A percentile compares a stretch with the other conserved stretches of the same genome.
Evolutionary conservation across 257 asterid genomes (phyloP).

Genomic region (Nicotiana attenuata): DNA sequence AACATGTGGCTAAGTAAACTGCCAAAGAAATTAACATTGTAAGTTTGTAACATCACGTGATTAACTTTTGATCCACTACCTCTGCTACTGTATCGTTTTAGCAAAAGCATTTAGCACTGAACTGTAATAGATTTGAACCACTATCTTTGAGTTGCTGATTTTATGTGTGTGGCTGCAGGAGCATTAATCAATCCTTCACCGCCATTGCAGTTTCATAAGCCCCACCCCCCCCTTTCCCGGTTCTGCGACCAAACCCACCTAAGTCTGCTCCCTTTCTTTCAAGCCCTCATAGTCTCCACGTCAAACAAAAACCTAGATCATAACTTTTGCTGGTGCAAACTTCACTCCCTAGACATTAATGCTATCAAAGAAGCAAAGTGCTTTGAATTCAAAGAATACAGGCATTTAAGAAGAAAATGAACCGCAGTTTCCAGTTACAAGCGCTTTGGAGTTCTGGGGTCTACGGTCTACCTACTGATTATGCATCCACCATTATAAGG

Average conservation of each 20-base stretch:
- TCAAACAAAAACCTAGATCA: neutral
- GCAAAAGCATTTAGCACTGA: neutral
- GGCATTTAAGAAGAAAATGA: conserved; percentile 1
- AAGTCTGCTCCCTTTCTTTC: neutral
- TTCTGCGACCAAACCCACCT: neutral
- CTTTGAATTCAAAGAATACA: neutral
- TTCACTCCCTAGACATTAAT: neutral
- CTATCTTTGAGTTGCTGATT: neutral
- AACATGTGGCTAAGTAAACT: neutral
- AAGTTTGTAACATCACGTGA: neutral
- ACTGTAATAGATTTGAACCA: neutral
- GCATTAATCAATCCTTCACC: neutral
- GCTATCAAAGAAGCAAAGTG: neutral
- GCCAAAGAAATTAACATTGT: neutral
- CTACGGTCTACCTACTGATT: neutral
- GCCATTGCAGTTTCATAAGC: neutral
- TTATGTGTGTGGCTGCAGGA: neutral
- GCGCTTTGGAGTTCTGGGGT: neutral
- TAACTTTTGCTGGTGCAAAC: neutral
- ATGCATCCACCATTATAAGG: neutral
- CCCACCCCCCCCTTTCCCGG: neutral
- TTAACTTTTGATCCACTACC: neutral
- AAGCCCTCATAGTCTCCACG: neutral
- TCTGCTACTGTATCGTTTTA: neutral
- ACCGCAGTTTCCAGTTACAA: neutral